Evolutionary conservation across 495 filamentous ascomycete genomes (phyloP), one percentile per base, ranked within the genome.

Genomic region (Neurospora sp.): DNA sequence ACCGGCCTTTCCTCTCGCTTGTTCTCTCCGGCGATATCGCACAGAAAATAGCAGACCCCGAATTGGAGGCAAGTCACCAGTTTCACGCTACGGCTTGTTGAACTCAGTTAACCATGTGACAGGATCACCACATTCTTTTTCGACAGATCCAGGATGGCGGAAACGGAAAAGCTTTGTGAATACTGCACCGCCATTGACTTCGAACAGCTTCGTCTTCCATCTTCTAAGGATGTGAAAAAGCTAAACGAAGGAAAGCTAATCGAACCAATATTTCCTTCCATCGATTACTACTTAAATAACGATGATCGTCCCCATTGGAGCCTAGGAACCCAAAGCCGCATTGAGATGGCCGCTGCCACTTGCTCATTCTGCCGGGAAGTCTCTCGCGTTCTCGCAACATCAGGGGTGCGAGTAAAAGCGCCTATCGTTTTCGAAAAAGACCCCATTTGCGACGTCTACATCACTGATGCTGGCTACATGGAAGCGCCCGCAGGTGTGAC

Each of bases 261-360:
- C 12, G 22, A 61, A 8, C 5, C 0, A 1, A 14, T 0, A 1
- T 31, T 61, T 16, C 22, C 53, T 3, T 31, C 1, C 12, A 31
- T 14, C 10, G 0, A 59, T 9, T 22, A 47, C 1, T 3, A 3
- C 3, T 0, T 0, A 12, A 0, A 0, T 1, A 10, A 12, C 45
- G 3, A 9, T 5, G 3, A 59, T 3, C 47, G 47, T 31, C 47
- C 47, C 6, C 47, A 59, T 0, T 61, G 53, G 22, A 61, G 53
- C 1, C 53, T 61, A 0, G 53, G 22, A 8, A 1, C 2, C 12
- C 53, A 61, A 1, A 61, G 53, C 53, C 22, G 53, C 3, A 61
- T 31, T 8, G 12, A 61, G 22, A 27, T 1, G 10, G 16, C 47
- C 31, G 47, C 47, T 1, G 22, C 47, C 47, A 31, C 47, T 59